These are phyloP conservation scores for Fusarium irregulare DNA, from an alignment of 2,329 filamentous ascomycete species.

Conservation along the genomic window DNA sequence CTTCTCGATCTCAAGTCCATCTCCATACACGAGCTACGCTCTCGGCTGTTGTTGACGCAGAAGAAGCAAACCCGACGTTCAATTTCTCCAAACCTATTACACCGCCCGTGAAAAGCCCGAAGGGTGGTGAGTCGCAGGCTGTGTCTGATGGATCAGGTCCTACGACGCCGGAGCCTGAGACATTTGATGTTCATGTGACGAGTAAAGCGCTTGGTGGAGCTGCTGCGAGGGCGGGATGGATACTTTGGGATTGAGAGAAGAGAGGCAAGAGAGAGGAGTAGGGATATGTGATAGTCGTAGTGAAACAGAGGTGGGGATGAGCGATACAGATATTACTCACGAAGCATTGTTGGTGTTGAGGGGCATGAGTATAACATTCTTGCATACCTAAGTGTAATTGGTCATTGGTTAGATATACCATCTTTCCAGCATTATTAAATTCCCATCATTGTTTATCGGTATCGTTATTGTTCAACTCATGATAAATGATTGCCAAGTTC, in stretches of 20 bases:
- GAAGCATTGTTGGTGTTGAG: constrained; percentile 7
- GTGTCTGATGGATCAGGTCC: constrained; percentile 10
- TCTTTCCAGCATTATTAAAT: constrained; percentile 1
- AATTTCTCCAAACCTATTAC: constrained; percentile 54
- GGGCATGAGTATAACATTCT: not conserved
- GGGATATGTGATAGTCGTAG: not conserved
- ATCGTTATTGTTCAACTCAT: not conserved
- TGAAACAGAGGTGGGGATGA: not conserved
- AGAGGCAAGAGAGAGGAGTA: not conserved
- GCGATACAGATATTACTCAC: not conserved
- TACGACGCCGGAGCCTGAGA: constrained; percentile 39
- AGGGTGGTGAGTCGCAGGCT: not conserved
- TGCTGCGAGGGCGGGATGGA: constrained; percentile 37
- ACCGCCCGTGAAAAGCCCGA: constrained; percentile 22
- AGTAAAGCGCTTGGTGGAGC: constrained; percentile 15
- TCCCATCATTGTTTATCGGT: accelerated
- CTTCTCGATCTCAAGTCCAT: constrained; percentile 55
- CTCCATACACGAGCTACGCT: constrained; percentile 42
- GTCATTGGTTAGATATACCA: constrained; percentile 9
- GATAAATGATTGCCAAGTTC: no score
- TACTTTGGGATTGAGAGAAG: constrained; percentile 37
- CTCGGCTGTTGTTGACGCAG: constrained; percentile 24
- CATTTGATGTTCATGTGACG: constrained; percentile 38
- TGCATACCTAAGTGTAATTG: not conserved
- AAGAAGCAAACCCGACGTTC: constrained; percentile 43